phyloP scores from a whole-genome alignment of 2,329 filamentous ascomycete species.

The Xylaria sp. region DNA sequence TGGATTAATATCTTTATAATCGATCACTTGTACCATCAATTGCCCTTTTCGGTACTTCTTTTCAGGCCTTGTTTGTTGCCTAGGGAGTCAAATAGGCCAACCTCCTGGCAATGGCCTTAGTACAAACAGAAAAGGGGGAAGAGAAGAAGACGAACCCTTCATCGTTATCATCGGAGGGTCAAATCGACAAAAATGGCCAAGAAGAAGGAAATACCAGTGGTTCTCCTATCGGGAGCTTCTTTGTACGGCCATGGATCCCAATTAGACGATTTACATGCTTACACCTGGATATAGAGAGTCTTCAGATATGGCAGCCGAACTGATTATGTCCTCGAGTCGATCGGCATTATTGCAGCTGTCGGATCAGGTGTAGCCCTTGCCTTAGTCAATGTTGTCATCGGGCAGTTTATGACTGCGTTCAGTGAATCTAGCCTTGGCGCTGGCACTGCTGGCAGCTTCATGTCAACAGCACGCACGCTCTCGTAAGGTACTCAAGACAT shows the following conservation, averaged over 20 bases:
- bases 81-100: not conserved
- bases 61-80: no score
- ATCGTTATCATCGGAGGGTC: not conserved
- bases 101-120: not conserved
- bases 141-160: not conserved
- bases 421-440: slow-evolving; percentile 16
- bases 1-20: no score
- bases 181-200: not conserved
- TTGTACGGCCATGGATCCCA: not conserved
- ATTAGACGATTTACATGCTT: not conserved
- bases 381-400: slow-evolving; percentile 35
- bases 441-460: slow-evolving; percentile 42
- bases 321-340: slow-evolving; percentile 30
- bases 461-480: slow-evolving; percentile 12
- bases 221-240: not conserved
- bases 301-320: slow-evolving; percentile 28
- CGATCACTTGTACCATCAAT: no score
- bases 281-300: slow-evolving; percentile 24
- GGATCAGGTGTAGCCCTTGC: slow-evolving; percentile 34
- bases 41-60: no score
- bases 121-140: not conserved
- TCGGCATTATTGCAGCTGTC: slow-evolving; percentile 30
- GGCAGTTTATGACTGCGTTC: slow-evolving; percentile 32
- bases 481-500: not conserved
- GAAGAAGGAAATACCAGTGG: not conserved